These are phyloP conservation scores for Yarrowia phangngaensis DNA, from an alignment of 805 yeast species.

Conservation along the genomic window DNA sequence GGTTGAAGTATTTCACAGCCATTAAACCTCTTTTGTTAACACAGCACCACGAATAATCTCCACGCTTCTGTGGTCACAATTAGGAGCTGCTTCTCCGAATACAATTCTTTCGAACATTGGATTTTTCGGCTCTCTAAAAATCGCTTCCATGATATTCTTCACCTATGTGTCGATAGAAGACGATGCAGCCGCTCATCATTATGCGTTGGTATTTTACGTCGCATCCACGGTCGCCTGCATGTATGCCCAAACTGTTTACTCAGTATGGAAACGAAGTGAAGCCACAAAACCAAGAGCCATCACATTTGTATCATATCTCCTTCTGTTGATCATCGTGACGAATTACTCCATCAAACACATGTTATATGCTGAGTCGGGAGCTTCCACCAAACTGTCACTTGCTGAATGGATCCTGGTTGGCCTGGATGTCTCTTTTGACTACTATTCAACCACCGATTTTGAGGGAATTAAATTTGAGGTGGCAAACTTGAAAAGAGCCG, in stretches of 20 bases:
- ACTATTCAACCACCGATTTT: slow-evolving; percentile 64
- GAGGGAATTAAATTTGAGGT: slow-evolving; percentile 45
- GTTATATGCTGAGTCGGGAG: slow-evolving; percentile 68
- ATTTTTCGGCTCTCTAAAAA: slow-evolving; percentile 5
- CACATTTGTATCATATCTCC: slow-evolving; percentile 17
- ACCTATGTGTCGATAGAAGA: slow-evolving; percentile 18
- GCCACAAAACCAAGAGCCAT: slow-evolving; percentile 10
- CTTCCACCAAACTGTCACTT: slow-evolving; percentile 76
- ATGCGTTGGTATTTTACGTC: slow-evolving; percentile 7
- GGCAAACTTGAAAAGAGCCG: slow-evolving; percentile 9
- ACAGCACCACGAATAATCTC: slow-evolving; percentile 10
- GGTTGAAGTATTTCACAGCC: too few relatives aligned
- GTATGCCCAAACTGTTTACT: slow-evolving; percentile 27
- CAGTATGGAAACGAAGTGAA: slow-evolving; percentile 9
- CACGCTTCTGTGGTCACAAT: slow-evolving; percentile 9
- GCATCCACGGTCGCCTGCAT: slow-evolving; percentile 16
- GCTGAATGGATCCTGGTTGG: slow-evolving; percentile 77
- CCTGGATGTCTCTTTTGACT: slow-evolving; percentile 69
- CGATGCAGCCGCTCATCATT: slow-evolving; percentile 6
- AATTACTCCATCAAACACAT: slow-evolving; percentile 74
- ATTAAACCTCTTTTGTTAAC: background rate
- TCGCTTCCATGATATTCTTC: background rate
- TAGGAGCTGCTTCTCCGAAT: slow-evolving; percentile 6
- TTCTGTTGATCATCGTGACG: slow-evolving; percentile 1
- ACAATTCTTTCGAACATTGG: slow-evolving; percentile 21